Conservation (phyloP, 495 filamentous ascomycete genomes). For the Tuber aestivum region DNA sequence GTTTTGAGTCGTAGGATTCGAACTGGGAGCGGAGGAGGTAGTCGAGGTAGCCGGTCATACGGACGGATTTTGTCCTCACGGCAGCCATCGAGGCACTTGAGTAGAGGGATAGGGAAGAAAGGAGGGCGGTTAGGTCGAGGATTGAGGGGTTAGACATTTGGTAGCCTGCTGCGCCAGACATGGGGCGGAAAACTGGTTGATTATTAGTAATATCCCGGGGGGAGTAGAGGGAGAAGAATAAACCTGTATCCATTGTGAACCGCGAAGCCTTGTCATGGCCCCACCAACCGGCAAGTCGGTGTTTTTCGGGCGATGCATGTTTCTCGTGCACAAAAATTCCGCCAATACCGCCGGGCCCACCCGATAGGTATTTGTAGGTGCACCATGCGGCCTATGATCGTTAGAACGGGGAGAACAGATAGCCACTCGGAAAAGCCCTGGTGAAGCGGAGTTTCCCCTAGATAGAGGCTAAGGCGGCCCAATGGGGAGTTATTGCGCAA, state of each 20-base stretch:
- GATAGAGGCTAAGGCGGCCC: not conserved
- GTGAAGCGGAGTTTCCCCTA: not conserved
- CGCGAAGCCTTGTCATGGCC: slow-evolving; percentile 35
- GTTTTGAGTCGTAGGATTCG: slow-evolving; percentile 39
- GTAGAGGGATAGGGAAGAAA: slow-evolving; percentile 75
- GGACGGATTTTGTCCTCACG: slow-evolving; percentile 67
- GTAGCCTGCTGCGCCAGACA: slow-evolving; percentile 61
- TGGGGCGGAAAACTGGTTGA: slow-evolving; percentile 66
- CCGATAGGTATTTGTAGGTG: slow-evolving; percentile 93
- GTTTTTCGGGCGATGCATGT: slow-evolving; percentile 52
- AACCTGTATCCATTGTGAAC: slow-evolving; percentile 55
- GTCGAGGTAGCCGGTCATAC: slow-evolving; percentile 76
- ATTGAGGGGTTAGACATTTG: slow-evolving; percentile 65
- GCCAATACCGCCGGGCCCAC: slow-evolving; percentile 79
- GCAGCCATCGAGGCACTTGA: slow-evolving; percentile 61
- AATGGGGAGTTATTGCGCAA: not conserved
- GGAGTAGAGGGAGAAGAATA: not conserved
- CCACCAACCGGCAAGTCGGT: slow-evolving; percentile 42
- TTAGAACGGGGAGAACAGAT: not conserved
- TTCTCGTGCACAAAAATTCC: slow-evolving; percentile 80
- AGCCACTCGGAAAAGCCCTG: not conserved
- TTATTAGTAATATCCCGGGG: slow-evolving; percentile 42
- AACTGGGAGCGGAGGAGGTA: slow-evolving; percentile 51
- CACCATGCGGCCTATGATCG: slow-evolving; percentile 67
- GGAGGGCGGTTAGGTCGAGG: slow-evolving; percentile 62